A percentile compares a stretch with the other conserved stretches of the same genome.
phyloP scores from a whole-genome alignment of 73 alveolate genomes.

The Paramecium octaurelia region DNA sequence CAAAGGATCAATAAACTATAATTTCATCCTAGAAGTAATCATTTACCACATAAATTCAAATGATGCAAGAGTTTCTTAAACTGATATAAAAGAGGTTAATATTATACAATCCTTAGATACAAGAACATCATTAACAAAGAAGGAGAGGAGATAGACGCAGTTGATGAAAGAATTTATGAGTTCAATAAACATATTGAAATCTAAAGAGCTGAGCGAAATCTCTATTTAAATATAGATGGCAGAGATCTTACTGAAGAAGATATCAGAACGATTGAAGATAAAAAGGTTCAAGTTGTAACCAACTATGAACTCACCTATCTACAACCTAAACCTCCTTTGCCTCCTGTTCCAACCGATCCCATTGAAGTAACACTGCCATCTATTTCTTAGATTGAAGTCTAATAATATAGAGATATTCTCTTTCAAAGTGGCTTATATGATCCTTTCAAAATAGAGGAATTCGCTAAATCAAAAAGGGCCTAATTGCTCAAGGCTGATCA shows the following conservation, averaged over 20 bases:
- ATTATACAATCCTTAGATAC: not conserved
- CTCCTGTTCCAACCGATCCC: not conserved
- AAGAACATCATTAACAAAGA: not conserved
- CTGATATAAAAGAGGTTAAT: not conserved
- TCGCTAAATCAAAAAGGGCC: not conserved
- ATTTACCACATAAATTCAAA: not conserved
- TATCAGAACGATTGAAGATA: not conserved
- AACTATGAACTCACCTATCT: not conserved
- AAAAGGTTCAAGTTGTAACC: not conserved
- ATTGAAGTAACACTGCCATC: not conserved
- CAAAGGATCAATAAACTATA: slow-evolving; percentile 29
- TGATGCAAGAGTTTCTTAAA: slow-evolving; percentile 31
- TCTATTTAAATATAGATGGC: not conserved
- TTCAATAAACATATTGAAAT: not conserved
- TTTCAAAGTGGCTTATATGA: not conserved
- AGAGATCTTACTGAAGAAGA: slow-evolving; percentile 31
- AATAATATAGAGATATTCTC: not conserved
- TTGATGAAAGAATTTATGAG: slow-evolving; percentile 1
- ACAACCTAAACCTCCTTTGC: not conserved
- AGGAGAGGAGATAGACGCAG: slow-evolving; percentile 11
- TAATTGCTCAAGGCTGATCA: not conserved
- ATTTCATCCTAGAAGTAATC: not conserved
- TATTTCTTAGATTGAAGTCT: not conserved
- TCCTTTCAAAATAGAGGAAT: slow-evolving; percentile 15
- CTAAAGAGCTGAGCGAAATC: not conserved